phyloP scores from a whole-genome alignment of 2,329 filamentous ascomycete species.

The Metarhizium robertsii region DNA sequence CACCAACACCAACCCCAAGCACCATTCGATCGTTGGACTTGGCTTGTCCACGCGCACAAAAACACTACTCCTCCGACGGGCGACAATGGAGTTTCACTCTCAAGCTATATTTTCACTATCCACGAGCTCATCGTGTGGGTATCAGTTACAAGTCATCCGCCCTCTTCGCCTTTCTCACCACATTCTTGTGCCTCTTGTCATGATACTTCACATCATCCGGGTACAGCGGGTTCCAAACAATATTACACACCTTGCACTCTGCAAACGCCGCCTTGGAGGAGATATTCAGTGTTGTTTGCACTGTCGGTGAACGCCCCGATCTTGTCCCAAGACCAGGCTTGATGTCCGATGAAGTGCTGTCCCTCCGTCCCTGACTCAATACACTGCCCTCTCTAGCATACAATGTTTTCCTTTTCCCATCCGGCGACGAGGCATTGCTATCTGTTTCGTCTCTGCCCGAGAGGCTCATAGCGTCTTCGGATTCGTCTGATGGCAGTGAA shows the following conservation, averaged over 20 bases:
- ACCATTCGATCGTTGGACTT: too few species aligned
- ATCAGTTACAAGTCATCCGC: slow-evolving; percentile 11
- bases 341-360: background rate
- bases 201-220: slow-evolving; percentile 35
- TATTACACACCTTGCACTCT: slow-evolving; percentile 33
- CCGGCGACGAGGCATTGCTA: background rate
- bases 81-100: background rate
- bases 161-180: slow-evolving; percentile 19
- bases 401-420: background rate
- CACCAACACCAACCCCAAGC: too few species aligned
- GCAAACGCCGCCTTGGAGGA: slow-evolving; percentile 31
- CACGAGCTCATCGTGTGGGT: background rate
- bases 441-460: slow-evolving; percentile 3
- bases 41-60: too few species aligned
- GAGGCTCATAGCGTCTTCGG: background rate
- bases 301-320: slow-evolving; percentile 8
- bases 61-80: too few species aligned
- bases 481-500: slow-evolving; percentile 8
- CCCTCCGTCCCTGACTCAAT: background rate
- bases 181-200: slow-evolving; percentile 27
- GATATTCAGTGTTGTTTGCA: slow-evolving; percentile 36
- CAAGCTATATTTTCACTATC: background rate
- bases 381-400: background rate
- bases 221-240: slow-evolving; percentile 33
- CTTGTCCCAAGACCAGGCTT: slow-evolving; percentile 4